phyloP scores from a whole-genome alignment of 2,329 filamentous ascomycete genomes.

The Clarireedia paspali region DNA sequence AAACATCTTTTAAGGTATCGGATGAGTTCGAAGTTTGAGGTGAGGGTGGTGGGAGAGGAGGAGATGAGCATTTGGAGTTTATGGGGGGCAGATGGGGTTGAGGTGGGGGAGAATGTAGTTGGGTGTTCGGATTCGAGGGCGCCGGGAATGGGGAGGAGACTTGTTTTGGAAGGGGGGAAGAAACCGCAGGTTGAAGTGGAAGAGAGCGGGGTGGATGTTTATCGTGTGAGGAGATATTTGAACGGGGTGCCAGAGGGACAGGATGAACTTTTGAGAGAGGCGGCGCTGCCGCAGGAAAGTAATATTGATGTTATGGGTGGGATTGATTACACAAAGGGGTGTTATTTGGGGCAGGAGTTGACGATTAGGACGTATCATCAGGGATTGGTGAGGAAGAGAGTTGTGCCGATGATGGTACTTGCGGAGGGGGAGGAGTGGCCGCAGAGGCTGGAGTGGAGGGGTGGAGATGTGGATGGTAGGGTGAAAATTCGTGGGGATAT shows the following conservation, averaged over 20 bases:
- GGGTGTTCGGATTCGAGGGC: slow-evolving; percentile 41
- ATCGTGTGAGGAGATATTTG: slow-evolving; percentile 55
- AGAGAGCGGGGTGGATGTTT: slow-evolving; percentile 18
- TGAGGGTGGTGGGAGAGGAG: slow-evolving; percentile 56
- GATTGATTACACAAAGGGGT: slow-evolving; percentile 92
- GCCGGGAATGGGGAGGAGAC: slow-evolving; percentile 47
- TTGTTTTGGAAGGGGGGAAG: slow-evolving; percentile 33
- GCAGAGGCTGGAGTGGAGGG: slow-evolving; percentile 41
- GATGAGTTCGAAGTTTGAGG: slow-evolving; percentile 68
- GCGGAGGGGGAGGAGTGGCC: slow-evolving; percentile 35
- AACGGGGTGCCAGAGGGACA: slow-evolving; percentile 81
- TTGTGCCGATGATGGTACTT: slow-evolving; percentile 75
- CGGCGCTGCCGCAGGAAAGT: slow-evolving; percentile 75
- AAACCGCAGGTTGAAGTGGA: slow-evolving; percentile 32
- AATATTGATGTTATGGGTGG: slow-evolving; percentile 82
- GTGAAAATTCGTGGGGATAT: slow-evolving; percentile 26
- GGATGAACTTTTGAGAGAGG: slow-evolving; percentile 62
- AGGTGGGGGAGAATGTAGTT: slow-evolving; percentile 12
- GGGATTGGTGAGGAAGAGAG: slow-evolving; percentile 84
- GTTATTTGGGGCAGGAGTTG: slow-evolving; percentile 93
- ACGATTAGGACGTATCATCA: slow-evolving; percentile 94
- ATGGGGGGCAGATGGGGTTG: slow-evolving; percentile 42
- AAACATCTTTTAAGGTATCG: slow-evolving; percentile 80
- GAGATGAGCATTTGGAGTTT: slow-evolving; percentile 65
- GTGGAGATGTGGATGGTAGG: slow-evolving; percentile 39